Evolutionary conservation across 1,284 basidiomycete species (phyloP), one percentile per base, ranked within the genome.

Genomic region (Pterulicium gracile): DNA sequence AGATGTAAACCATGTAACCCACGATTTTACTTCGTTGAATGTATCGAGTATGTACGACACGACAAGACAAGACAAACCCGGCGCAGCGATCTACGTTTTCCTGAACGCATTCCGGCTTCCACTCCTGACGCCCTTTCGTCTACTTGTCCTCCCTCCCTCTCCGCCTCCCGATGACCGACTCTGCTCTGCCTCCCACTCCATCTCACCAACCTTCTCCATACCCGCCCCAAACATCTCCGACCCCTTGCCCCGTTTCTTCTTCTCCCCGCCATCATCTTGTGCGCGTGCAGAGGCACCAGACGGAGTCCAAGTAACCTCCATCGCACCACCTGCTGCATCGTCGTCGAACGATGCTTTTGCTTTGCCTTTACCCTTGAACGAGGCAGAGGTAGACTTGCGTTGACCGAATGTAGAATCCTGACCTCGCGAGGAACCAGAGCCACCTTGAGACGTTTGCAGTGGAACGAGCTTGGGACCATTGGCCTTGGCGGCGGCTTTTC

Each of bases 61-160:
- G n/a, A n/a, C n/a, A n/a, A n/a, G n/a, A n/a, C n/a, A n/a, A n/a
- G n/a, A n/a, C n/a, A n/a, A n/a, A n/a, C n/a, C n/a, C n/a, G n/a
- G n/a, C n/a, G n/a, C n/a, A n/a, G n/a, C n/a, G n/a, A n/a, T n/a
- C 27, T 32, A 32, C 7, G n/a, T 32, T 32, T 32, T 32, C 61
- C 80, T 70, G 61, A 93, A 91, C 2, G 77, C 77, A 62, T 92
- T 92, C 67, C 81, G 91, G 61, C 86, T 89, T 42, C 89, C 90
- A 58, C 89, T 93, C 48, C 90, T 69, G 49, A 86, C 75, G 3
- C 78, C 79, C 55, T 78, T 75, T 57, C 90, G 66, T 54, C 86
- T 69, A 41, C 83, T 72, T 20, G 74, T 83, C 59, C 90, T 14
- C 90, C 89, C 51, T 67, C 73, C 58, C 75, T 64, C 47, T 81